These are phyloP conservation scores for Candolleomyces aberdarensis DNA, from an alignment of 768 basidiomycete species.

Conservation along the genomic window DNA sequence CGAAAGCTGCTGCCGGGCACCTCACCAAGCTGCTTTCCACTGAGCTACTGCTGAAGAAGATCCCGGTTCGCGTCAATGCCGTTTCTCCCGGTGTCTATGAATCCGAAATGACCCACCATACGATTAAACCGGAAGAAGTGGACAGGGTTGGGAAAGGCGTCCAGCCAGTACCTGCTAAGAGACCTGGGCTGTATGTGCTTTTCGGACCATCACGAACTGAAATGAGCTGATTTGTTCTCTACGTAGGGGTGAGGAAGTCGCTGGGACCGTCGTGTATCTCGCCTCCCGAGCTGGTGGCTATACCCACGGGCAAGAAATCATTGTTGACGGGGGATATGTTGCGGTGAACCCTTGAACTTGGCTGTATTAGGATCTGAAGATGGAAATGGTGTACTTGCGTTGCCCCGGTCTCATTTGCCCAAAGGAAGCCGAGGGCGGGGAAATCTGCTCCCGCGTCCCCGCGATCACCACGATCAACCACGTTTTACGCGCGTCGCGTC, in stretches of 20 bases:
- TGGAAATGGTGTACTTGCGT: neutral
- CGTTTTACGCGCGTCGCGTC: no score
- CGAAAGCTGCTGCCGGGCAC: conserved; percentile 75
- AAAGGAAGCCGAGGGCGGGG: no score
- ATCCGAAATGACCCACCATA: conserved; percentile 69
- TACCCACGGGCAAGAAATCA: conserved; percentile 74
- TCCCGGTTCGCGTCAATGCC: conserved; percentile 70
- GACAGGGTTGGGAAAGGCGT: conserved; percentile 60
- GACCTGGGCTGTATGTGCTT: conserved; percentile 64
- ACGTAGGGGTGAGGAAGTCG: conserved; percentile 66
- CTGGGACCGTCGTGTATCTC: conserved; percentile 74
- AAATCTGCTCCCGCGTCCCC: no score
- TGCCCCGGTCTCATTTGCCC: no score
- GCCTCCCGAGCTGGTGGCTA: conserved; percentile 72
- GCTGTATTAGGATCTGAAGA: neutral
- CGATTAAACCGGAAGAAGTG: conserved; percentile 42
- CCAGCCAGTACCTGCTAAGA: conserved; percentile 55
- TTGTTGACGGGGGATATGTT: conserved; percentile 72
- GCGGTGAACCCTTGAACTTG: conserved; percentile 60
- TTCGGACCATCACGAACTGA: neutral
- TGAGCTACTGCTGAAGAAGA: conserved; percentile 65
- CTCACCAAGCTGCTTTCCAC: conserved; percentile 76
- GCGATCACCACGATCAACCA: no score
- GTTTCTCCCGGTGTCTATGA: conserved; percentile 75
- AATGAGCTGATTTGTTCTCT: neutral